Evolutionary conservation across 495 filamentous ascomycete species (phyloP), one percentile per base, ranked within the genome.

Genomic region (Penicillium manginii): DNA sequence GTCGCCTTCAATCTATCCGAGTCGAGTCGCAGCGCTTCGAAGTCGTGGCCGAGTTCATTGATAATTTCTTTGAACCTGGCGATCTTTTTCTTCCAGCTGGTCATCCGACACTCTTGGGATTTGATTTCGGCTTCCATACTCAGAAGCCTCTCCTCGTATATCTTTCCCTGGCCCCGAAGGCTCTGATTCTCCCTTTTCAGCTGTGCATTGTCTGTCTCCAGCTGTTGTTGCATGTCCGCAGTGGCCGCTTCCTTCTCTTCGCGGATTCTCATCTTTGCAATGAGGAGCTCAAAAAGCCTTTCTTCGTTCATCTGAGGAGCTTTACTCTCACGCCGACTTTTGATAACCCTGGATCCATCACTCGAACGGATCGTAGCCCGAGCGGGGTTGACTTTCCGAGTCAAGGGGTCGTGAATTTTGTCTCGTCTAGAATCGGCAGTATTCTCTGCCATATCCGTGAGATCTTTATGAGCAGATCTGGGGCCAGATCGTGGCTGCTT

Each of bases 251-350:
- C 72, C 31, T 64, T 64, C 22, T 77, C 72, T 59, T 78, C 76
- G 0, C 76, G 73, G 37, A 67, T 59, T 50, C 55, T 72, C 29
- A 78, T 63, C 23, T 56, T 71, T 22, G 40, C 50, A 26, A 76
- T 73, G 4, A 79, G 59, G n/a, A 75, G 65, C 32, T 75, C 67
- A 33, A 79, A 77, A 11, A 77, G 53, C 18, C 64, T 61, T 21
- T 77, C 68, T 54, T 78, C 76, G 10, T 63, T 66, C 0, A 73
- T 46, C 8, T 66, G 43, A 7, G 52, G 57, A n/a, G 54, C 2
- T 26, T 26, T 22, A 9, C 10, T 49, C 29, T 58, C 33, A 14
- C 54, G 62, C 0, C 62, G 64, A 51, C 54, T 42, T 39, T 71
- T 72, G 10, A 55, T 48, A 1, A 55, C 37, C 29, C 56, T 63